These are phyloP conservation scores for Termitomyces sp. DNA, from an alignment of 768 basidiomycete species.

Conservation along the genomic window DNA sequence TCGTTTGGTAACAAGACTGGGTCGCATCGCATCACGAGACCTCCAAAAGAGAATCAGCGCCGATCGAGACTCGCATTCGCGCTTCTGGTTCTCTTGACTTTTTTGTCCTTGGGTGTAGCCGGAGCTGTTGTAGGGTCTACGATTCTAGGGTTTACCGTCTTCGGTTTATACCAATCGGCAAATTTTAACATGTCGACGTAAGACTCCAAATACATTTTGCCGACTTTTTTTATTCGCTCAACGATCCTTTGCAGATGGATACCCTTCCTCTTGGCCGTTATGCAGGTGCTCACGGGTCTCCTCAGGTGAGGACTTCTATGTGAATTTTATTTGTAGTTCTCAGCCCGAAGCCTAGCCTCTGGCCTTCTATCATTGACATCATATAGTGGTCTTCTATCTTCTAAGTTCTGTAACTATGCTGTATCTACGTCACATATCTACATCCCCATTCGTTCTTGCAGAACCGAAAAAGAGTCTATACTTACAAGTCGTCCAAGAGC, in stretches of 20 bases:
- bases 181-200: conserved; percentile 48
- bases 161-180: conserved; percentile 38
- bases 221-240: neutral
- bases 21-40: conserved; percentile 5
- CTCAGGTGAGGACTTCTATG: conserved; percentile 25
- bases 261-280: conserved; percentile 37
- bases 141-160: conserved; percentile 38
- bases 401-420: neutral
- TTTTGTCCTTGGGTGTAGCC: conserved; percentile 34
- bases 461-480: neutral
- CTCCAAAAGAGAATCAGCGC: conserved; percentile 27
- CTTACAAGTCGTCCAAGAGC: neutral
- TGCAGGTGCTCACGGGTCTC: conserved; percentile 36
- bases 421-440: neutral
- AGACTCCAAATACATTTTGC: conserved; percentile 11
- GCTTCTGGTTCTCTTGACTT: conserved; percentile 37
- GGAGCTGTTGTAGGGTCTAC: conserved; percentile 43
- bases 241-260: conserved; percentile 30
- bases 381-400: conserved; percentile 19
- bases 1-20: conserved; percentile 7
- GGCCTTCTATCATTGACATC: conserved; percentile 41
- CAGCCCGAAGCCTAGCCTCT: conserved; percentile 23
- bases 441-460: neutral
- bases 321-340: neutral
- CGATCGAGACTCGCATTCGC: conserved; percentile 44